Evolutionary conservation across 2,329 filamentous ascomycete genomes (phyloP).

Genomic region (Bipolaris oryzae): DNA sequence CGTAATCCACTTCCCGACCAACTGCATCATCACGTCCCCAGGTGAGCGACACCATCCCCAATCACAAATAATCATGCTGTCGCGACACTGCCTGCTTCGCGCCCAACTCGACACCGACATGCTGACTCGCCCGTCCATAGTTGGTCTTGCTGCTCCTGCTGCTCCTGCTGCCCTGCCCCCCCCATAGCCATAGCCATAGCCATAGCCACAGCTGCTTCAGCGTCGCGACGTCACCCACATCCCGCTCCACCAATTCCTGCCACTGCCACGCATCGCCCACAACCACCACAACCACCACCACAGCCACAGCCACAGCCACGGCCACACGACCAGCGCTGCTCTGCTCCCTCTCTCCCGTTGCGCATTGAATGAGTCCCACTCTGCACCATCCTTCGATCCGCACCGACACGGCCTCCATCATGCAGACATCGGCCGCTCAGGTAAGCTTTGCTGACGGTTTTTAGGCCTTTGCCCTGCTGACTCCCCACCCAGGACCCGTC

Average conservation of each 20-base stretch:
- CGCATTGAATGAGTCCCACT: slow-evolving; percentile 32
- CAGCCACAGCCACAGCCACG: neutral
- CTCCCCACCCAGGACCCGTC: slow-evolving; percentile 38
- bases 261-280: neutral
- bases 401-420: slow-evolving; percentile 39
- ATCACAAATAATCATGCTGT: slow-evolving; percentile 7
- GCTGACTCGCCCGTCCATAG: slow-evolving; percentile 19
- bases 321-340: slow-evolving; percentile 5
- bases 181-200: slow-evolving; percentile 6
- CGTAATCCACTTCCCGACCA: slow-evolving; percentile 27
- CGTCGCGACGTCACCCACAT: slow-evolving; percentile 19
- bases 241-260: neutral
- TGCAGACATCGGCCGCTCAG: slow-evolving; percentile 56
- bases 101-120: slow-evolving; percentile 3
- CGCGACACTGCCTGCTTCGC: slow-evolving; percentile 19
- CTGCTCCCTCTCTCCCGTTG: slow-evolving; percentile 2
- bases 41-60: slow-evolving; percentile 24
- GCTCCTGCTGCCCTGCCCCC: too few relatives aligned
- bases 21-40: slow-evolving; percentile 27
- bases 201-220: neutral
- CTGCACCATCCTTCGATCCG: slow-evolving; percentile 42
- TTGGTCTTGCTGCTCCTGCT: neutral
- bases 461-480: slow-evolving; percentile 33
- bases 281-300: too few relatives aligned
- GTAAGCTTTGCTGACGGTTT: slow-evolving; percentile 54